Evolutionary conservation across 2,329 filamentous ascomycete genomes (phyloP).

Genomic region (Talaromyces islandicus): DNA sequence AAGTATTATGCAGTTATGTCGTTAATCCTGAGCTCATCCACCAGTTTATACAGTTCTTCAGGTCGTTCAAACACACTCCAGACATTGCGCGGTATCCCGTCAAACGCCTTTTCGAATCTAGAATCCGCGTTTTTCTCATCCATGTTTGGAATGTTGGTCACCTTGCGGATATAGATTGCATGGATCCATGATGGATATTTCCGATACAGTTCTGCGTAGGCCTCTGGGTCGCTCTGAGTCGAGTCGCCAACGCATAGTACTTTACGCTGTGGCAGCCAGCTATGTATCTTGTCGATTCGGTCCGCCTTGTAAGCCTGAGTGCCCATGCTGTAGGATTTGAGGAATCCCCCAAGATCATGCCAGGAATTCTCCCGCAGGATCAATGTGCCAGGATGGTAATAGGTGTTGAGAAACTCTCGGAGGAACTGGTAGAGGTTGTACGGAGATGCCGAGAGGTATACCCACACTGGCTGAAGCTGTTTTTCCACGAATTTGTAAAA

Average conservation of each 20-base stretch:
- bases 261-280: conserved; percentile 70
- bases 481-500: conserved; percentile 64
- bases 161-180: conserved; percentile 79
- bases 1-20: background rate
- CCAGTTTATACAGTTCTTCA: conserved; percentile 48
- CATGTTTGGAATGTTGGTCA: conserved; percentile 68
- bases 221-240: conserved; percentile 85
- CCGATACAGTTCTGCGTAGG: conserved; percentile 72
- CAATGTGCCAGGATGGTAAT: conserved; percentile 73
- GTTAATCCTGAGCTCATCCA: conserved; percentile 22
- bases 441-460: conserved; percentile 89
- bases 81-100: conserved; percentile 59
- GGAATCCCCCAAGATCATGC: conserved; percentile 74
- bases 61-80: conserved; percentile 85
- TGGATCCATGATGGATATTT: conserved; percentile 69
- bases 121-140: conserved; percentile 66
- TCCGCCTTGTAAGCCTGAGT: conserved; percentile 83
- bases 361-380: conserved; percentile 80
- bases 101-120: conserved; percentile 79
- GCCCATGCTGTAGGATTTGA: conserved; percentile 71
- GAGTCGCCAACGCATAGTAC: conserved; percentile 86
- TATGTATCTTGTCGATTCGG: conserved; percentile 69
- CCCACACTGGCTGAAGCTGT: conserved; percentile 65
- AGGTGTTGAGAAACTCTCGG: conserved; percentile 60
- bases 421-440: conserved; percentile 93